phyloP scores from a whole-genome alignment of 495 filamentous ascomycete genomes.

The Annulohypoxylon maeteangense region DNA sequence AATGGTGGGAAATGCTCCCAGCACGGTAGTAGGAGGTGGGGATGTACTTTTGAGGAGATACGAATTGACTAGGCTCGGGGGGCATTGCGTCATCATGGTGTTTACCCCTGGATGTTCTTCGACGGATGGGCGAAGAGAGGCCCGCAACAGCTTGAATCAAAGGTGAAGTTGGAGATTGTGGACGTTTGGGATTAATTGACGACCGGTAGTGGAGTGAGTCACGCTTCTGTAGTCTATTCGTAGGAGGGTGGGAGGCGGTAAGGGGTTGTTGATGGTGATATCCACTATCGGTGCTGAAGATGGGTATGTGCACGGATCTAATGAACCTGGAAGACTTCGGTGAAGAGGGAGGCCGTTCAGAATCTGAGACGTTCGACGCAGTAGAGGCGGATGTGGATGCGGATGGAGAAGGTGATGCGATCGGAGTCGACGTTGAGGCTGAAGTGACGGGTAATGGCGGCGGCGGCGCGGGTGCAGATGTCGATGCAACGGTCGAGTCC shows the following conservation, averaged over 20 bases:
- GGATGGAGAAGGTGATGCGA: constrained; percentile 24
- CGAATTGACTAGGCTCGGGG: constrained; percentile 42
- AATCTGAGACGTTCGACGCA: constrained; percentile 4
- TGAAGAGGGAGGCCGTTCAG: constrained; percentile 22
- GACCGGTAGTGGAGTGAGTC: constrained; percentile 28
- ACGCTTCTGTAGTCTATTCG: constrained; percentile 35
- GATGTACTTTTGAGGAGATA: constrained; percentile 37
- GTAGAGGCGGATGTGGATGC: constrained; percentile 22
- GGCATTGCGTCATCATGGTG: constrained; percentile 55
- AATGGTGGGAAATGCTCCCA: constrained; percentile 55
- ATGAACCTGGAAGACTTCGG: constrained; percentile 39
- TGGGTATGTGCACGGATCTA: constrained; percentile 37
- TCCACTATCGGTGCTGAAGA: constrained; percentile 33
- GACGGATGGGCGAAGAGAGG: constrained; percentile 28
- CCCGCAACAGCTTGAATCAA: constrained; percentile 15
- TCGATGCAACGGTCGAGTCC: constrained; percentile 25
- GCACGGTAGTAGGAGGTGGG: constrained; percentile 44
- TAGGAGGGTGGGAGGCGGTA: neutral
- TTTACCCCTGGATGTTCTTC: constrained; percentile 35
- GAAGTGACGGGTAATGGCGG: constrained; percentile 31
- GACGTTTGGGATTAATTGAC: constrained; percentile 24
- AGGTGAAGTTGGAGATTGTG: constrained; percentile 32
- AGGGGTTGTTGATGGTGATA: constrained; percentile 22
- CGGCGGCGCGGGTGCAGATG: constrained; percentile 30
- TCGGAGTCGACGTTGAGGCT: constrained; percentile 25